Percentiles rank a stretch among this genome's conserved stretches.
These are phyloP conservation scores for Lentinula lateritia DNA, from an alignment of 768 basidiomycete genomes.

Conservation along the genomic window DNA sequence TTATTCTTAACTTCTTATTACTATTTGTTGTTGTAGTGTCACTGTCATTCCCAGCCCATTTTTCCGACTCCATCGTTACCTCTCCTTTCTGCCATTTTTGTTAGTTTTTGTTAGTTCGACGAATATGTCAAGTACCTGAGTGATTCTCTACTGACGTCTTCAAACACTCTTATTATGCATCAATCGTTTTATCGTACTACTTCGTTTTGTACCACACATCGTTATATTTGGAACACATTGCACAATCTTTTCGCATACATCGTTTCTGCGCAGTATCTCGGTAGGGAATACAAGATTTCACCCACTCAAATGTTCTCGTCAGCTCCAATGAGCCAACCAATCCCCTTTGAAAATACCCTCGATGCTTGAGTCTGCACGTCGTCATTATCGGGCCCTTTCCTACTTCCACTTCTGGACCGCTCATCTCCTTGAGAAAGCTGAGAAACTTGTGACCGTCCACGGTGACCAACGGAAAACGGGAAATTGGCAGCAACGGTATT, in stretches of 20 bases:
- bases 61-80: conserved; percentile 6
- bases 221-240: not conserved
- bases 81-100: conserved; percentile 12
- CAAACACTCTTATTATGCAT: not conserved
- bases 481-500: conserved; percentile 71
- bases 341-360: conserved; percentile 79
- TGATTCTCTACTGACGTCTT: too few relatives aligned
- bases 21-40: conserved; percentile 1
- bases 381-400: conserved; percentile 40
- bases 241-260: not conserved
- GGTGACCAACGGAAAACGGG: conserved; percentile 53
- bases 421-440: conserved; percentile 33
- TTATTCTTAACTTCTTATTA: conserved; percentile 5
- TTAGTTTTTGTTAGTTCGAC: conserved; percentile 20
- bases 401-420: conserved; percentile 33
- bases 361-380: conserved; percentile 74
- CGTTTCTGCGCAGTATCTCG: not conserved
- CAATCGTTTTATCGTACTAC: not conserved
- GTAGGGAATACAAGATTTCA: not conserved
- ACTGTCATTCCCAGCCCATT: conserved; percentile 5
- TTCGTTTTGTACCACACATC: conserved; percentile 1
- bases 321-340: conserved; percentile 93
- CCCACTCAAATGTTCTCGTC: conserved; percentile 44
- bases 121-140: not conserved
- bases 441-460: conserved; percentile 30